phyloP scores from a whole-genome alignment of 805 yeast species.

The Candida pseudofarinosa region DNA sequence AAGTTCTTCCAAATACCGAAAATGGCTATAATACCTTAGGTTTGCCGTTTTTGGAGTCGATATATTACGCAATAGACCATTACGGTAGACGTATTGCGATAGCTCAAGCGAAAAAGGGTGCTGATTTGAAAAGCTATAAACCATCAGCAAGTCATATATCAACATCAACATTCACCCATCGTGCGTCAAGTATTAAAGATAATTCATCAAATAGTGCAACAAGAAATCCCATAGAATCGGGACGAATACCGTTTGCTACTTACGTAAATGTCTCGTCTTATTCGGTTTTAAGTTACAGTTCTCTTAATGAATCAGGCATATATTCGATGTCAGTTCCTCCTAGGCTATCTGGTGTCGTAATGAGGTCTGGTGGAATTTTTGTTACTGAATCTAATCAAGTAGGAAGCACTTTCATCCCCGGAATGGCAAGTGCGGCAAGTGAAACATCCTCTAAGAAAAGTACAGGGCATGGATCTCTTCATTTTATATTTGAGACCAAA shows the following conservation, averaged over 20 bases:
- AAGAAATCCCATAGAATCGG: constrained; percentile 18
- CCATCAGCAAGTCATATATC: neutral
- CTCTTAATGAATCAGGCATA: neutral
- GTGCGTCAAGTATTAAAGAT: neutral
- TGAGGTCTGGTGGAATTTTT: constrained; percentile 26
- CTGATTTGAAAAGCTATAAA: constrained; percentile 2
- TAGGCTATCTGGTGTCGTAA: constrained; percentile 20
- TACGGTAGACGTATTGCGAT: constrained; percentile 54
- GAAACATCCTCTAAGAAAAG: constrained; percentile 4
- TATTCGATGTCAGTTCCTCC: constrained; percentile 16
- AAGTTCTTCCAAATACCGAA: constrained; percentile 43
- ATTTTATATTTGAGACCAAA: neutral
- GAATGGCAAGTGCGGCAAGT: constrained; percentile 8
- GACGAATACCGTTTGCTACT: constrained; percentile 51
- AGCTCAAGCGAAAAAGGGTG: constrained; percentile 40
- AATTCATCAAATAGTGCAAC: neutral
- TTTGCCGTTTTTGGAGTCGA: constrained; percentile 47
- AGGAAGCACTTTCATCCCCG: neutral
- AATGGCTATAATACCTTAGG: constrained; percentile 57
- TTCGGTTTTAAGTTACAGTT: constrained; percentile 9
- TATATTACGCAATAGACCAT: constrained; percentile 62
- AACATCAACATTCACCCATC: neutral
- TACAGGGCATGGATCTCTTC: neutral
- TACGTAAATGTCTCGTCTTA: neutral
- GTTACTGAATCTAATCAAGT: constrained; percentile 13